Evolutionary conservation across 441 rosid genomes (phyloP).

Genomic region (Flueggea neowawraea): DNA sequence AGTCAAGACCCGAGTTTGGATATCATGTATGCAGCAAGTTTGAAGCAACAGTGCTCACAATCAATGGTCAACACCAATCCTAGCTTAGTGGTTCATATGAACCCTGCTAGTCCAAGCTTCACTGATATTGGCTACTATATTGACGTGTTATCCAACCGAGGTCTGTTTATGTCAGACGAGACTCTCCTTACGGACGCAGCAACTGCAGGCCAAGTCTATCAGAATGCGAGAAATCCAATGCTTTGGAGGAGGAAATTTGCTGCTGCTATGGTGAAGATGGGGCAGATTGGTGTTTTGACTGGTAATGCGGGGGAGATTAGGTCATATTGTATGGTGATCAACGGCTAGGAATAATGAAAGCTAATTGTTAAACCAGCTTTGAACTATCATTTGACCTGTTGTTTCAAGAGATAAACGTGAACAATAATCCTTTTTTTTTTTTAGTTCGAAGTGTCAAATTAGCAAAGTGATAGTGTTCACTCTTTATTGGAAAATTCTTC

Average conservation of each 20-base stretch:
- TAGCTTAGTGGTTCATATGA: conserved; percentile 43
- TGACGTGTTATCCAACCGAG: conserved; percentile 26
- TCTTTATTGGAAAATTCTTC: too few relatives aligned
- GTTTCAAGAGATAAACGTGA: too few relatives aligned
- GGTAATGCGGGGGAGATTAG: conserved; percentile 53
- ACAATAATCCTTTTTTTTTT: too few relatives aligned
- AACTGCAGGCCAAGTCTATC: conserved; percentile 30
- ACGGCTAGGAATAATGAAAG: conserved; percentile 14
- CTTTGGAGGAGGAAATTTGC: conserved; percentile 41
- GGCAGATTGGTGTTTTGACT: conserved; percentile 37
- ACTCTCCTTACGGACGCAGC: conserved; percentile 30
- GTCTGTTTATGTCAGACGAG: conserved; percentile 52
- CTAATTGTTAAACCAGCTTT: too few relatives aligned
- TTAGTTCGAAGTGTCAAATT: too few relatives aligned
- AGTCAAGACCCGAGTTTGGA: conserved; percentile 45
- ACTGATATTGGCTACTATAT: conserved; percentile 35
- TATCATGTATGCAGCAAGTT: conserved; percentile 25
- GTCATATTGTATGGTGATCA: conserved; percentile 52
- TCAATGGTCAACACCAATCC: conserved; percentile 15
- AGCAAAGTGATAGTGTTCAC: too few relatives aligned
- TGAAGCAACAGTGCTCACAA: conserved; percentile 43
- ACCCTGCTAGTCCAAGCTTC: conserved; percentile 29
- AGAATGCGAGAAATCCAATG: conserved; percentile 20
- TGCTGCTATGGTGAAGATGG: conserved; percentile 76
- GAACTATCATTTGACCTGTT: too few relatives aligned